Evolutionary conservation across 352 stramenopile species (phyloP), one percentile per base, ranked within the genome.

Genomic region (Phytopythium boreale): DNA sequence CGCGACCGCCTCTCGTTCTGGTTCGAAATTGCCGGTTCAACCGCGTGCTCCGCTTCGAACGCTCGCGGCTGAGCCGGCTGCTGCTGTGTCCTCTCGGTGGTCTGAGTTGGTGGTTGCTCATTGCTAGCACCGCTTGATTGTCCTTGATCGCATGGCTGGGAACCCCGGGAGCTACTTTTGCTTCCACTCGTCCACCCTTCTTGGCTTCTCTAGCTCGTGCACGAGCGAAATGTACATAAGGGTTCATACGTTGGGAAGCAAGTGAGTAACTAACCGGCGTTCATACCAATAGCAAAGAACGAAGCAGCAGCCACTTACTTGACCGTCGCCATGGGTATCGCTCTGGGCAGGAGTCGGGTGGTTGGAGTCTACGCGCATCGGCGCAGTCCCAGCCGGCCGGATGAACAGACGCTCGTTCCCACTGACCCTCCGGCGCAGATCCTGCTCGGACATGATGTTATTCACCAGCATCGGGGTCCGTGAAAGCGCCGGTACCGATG

Each of bases 321-420:
- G 55, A 11, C 36, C 39, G n/a, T 61, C 55, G 52, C 15, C 22
- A 10, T 44, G 52, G 6, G 8, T 17, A 4, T 61, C 55, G 52
- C 17, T 59, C 17, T 29, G 52, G 6, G 4, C 31, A 44, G 26
- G 31, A 20, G 52, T 27, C 31, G 29, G 29, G 20, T 43, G 0
- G 17, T 10, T 59, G 0, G 52, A 44, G 29, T 31, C 52, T 47
- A 19, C 29, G 2, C 10, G 52, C 11, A 27, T 22, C 15, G 51
- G 15, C 17, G 43, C 22, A 12, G 15, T 47, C 0, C 55, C 55
- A 11, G n/a, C 55, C 17, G 55, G 55, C 4, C 34, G 55, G 9
- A 61, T 61, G 22, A 61, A 61, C 24, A 61, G 36, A 2, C 55
- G 55, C 55, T 61, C 55, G 36, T 61, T 61, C 1, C 37, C 55